A percentile compares a stretch with the other conserved stretches of the same genome.
phyloP scores from a whole-genome alignment of 2,329 filamentous ascomycete genomes.

The Neonectria coccinea region DNA sequence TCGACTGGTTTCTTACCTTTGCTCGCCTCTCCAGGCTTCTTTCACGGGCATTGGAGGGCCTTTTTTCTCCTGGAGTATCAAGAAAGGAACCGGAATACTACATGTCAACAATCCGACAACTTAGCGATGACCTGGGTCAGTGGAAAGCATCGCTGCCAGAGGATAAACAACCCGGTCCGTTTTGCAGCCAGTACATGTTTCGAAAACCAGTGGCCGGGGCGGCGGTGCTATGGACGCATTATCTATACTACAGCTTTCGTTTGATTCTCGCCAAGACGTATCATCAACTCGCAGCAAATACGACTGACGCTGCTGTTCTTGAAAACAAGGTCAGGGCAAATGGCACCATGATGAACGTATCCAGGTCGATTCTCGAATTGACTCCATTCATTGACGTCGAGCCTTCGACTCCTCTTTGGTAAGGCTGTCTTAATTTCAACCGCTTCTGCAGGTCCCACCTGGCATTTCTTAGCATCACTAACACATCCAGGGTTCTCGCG shows the following conservation, averaged over 20 bases:
- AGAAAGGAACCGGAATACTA: constrained; percentile 25
- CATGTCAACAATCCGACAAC: constrained; percentile 17
- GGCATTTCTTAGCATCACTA: neutral
- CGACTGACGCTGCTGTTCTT: neutral
- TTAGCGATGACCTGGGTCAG: constrained; percentile 33
- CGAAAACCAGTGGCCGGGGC: constrained; percentile 25
- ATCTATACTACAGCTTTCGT: constrained; percentile 37
- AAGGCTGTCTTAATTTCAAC: neutral
- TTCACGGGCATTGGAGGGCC: constrained; percentile 30
- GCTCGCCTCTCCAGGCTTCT: constrained; percentile 31
- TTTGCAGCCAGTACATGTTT: neutral
- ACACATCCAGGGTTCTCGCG: constrained; percentile 34
- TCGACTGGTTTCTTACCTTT: constrained; percentile 31
- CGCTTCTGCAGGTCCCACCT: neutral
- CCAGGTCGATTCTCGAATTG: constrained; percentile 35
- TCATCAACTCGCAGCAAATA: constrained; percentile 22
- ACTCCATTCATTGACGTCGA: constrained; percentile 38
- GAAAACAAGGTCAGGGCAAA: constrained; percentile 7
- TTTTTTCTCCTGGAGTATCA: constrained; percentile 34
- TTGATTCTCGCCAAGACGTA: constrained; percentile 32
- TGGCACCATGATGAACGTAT: constrained; percentile 27
- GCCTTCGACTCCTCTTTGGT: constrained; percentile 40
- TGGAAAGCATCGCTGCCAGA: constrained; percentile 32
- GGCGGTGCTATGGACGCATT: constrained; percentile 33
- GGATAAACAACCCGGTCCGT: constrained; percentile 18